phyloP scores from a whole-genome alignment of 1,139 yeast species.

The Taiozyma sp. region DNA sequence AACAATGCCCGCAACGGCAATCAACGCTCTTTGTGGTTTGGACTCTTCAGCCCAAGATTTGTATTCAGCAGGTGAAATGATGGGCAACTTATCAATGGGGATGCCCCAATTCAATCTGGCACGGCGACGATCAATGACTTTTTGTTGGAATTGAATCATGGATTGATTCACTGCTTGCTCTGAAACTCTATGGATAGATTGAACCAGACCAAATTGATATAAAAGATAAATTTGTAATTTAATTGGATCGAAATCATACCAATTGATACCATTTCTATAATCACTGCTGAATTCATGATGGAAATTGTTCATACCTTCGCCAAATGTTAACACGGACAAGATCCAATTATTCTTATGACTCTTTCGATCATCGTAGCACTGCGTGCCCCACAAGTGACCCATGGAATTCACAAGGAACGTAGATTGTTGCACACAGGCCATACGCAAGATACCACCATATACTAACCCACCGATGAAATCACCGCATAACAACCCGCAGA shows the following conservation, averaged over 20 bases:
- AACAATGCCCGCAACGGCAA: constrained; percentile 52
- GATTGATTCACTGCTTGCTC: constrained; percentile 50
- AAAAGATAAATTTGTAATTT: constrained; percentile 51
- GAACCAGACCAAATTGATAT: constrained; percentile 34
- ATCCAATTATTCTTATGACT: constrained; percentile 47
- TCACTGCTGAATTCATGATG: constrained; percentile 77
- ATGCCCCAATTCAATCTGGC: constrained; percentile 76
- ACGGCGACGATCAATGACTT: constrained; percentile 50
- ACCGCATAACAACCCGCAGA: constrained; percentile 40
- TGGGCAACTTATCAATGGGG: constrained; percentile 63
- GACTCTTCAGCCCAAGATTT: constrained; percentile 32
- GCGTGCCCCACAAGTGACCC: constrained; percentile 54
- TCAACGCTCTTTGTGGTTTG: constrained; percentile 33
- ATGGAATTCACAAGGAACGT: constrained; percentile 53
- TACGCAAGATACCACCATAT: constrained; percentile 59
- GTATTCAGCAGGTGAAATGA: constrained; percentile 48
- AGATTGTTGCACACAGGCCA: constrained; percentile 54
- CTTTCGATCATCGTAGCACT: constrained; percentile 62
- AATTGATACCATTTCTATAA: constrained; percentile 48
- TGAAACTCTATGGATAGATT: constrained; percentile 37
- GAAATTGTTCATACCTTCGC: constrained; percentile 64
- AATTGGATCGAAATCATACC: constrained; percentile 61
- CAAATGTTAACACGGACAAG: constrained; percentile 52
- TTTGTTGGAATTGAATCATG: constrained; percentile 61
- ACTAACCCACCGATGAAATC: constrained; percentile 51